Percentiles rank a stretch among this genome's conserved stretches.
These are phyloP conservation scores for Abrus pulchellus DNA, from an alignment of 306 rosid genomes.

Conservation along the genomic window DNA sequence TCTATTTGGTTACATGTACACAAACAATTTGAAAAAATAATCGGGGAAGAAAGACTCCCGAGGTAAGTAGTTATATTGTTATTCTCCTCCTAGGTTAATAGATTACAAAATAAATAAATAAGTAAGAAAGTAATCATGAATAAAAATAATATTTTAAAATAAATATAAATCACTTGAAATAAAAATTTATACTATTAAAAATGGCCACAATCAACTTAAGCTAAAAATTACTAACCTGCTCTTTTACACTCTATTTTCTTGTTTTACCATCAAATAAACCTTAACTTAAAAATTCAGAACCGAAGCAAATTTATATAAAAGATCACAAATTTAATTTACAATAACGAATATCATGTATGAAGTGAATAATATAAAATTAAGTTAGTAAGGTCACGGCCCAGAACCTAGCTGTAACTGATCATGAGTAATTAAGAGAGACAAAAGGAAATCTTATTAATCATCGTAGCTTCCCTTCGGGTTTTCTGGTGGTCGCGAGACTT, in stretches of 20 bases:
- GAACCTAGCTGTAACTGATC: background rate
- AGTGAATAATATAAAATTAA: background rate
- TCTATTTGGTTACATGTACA: background rate
- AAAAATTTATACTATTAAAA: no score
- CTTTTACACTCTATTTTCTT: no score
- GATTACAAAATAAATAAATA: no score
- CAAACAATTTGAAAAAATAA: background rate
- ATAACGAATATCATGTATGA: background rate
- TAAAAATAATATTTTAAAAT: no score
- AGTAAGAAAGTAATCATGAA: no score
- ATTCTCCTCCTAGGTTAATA: background rate
- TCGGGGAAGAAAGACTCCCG: background rate
- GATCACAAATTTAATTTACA: background rate
- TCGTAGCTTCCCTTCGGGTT: background rate
- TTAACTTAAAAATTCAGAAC: background rate
- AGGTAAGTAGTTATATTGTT: background rate
- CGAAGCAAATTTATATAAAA: background rate
- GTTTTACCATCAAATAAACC: no score
- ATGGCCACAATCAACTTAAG: no score
- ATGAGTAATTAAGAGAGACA: background rate
- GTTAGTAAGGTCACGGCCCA: background rate
- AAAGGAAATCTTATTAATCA: conserved; percentile 11
- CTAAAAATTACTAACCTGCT: no score
- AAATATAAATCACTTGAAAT: no score
- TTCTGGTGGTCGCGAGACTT: background rate